Evolutionary conservation across 345 rosid species (phyloP).

Genomic region (Arabidopsis arenosa): DNA sequence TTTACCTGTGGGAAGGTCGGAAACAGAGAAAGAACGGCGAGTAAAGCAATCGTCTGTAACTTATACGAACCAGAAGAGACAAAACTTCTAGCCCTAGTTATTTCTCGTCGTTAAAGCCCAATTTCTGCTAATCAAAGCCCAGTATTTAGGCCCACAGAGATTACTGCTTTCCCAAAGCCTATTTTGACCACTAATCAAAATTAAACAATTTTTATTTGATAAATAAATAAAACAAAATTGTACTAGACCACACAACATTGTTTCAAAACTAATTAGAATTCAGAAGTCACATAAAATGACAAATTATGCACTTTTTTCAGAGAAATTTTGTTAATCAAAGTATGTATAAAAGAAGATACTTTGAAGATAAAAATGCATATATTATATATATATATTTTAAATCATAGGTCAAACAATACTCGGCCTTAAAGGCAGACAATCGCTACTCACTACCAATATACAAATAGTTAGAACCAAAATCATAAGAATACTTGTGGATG

Average conservation of each 20-base stretch:
- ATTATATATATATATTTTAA: background rate
- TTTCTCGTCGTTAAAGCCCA: background rate
- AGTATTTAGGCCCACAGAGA: background rate
- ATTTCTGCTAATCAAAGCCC: background rate
- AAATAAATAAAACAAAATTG: no score
- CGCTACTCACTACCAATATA: conserved; percentile 33
- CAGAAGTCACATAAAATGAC: background rate
- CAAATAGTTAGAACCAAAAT: conserved; percentile 13
- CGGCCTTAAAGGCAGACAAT: conserved; percentile 23
- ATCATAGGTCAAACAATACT: conserved; percentile 21
- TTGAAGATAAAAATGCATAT: background rate
- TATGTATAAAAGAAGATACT: background rate
- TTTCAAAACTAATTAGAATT: no score
- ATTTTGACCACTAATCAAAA: no score
- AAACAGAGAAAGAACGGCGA: conserved; percentile 15
- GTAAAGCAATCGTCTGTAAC: background rate
- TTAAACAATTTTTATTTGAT: no score
- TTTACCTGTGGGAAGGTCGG: conserved; percentile 30
- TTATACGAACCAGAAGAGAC: background rate
- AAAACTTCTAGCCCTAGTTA: background rate
- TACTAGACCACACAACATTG: no score
- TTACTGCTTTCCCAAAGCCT: background rate
- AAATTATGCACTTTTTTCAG: background rate
- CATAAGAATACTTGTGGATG: conserved; percentile 1
- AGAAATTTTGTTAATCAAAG: background rate